Evolutionary conservation across 768 basidiomycete species (phyloP).

Genomic region (Lactarius sanguifluus): DNA sequence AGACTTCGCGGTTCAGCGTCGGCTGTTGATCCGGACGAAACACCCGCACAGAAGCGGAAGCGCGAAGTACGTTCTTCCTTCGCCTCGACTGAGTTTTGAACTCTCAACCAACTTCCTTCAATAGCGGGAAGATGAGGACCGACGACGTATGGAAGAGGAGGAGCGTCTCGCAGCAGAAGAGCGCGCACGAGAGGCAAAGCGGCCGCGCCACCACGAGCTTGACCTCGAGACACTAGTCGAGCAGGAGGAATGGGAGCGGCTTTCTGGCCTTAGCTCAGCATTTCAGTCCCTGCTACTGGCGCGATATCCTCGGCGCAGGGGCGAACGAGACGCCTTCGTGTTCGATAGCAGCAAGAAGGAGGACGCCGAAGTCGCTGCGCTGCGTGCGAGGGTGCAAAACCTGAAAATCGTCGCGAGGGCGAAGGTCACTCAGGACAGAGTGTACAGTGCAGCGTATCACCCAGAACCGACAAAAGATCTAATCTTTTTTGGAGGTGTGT

Average conservation of each 20-base stretch:
- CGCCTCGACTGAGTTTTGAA: not conserved
- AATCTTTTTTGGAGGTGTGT: conserved; percentile 79
- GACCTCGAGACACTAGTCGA: conserved; percentile 50
- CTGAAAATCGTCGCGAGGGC: conserved; percentile 73
- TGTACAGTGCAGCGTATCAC: conserved; percentile 81
- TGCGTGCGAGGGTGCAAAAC: conserved; percentile 53
- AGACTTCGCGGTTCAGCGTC: conserved; percentile 49
- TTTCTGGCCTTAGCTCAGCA: conserved; percentile 46
- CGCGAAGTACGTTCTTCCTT: conserved; percentile 52
- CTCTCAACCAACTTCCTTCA: not conserved
- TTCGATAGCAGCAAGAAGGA: conserved; percentile 50
- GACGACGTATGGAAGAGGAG: conserved; percentile 57
- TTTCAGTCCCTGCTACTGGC: conserved; percentile 44
- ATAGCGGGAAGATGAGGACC: conserved; percentile 52
- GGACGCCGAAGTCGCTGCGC: conserved; percentile 47
- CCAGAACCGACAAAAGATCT: conserved; percentile 78
- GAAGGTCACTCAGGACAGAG: conserved; percentile 71
- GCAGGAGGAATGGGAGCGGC: conserved; percentile 46
- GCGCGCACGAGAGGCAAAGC: conserved; percentile 57
- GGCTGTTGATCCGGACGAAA: conserved; percentile 60
- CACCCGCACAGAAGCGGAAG: conserved; percentile 57
- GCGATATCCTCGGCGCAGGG: conserved; percentile 42
- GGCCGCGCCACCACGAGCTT: conserved; percentile 66
- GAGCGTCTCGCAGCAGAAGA: conserved; percentile 63
- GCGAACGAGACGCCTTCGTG: conserved; percentile 51